Evolutionary conservation across 805 yeast genomes (phyloP).

Genomic region (Cyberlindnera xishuangbannaensis): DNA sequence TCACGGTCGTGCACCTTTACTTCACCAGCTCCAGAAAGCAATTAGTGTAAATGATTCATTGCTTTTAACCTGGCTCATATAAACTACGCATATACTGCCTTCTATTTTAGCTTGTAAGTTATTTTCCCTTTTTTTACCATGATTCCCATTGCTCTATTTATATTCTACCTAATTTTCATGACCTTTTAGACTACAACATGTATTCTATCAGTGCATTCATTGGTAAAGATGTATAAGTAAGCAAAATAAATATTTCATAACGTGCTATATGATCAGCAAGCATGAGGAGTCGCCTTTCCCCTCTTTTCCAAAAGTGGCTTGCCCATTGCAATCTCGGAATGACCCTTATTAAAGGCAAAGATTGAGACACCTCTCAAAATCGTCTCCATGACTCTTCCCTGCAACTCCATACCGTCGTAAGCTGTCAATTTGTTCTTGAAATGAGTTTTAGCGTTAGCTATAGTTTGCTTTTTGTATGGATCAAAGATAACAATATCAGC

Average conservation of each 20-base stretch:
- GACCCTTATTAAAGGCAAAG: constrained; percentile 50
- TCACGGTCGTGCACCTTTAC: constrained; percentile 60
- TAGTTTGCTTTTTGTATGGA: constrained; percentile 42
- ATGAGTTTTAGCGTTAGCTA: constrained; percentile 49
- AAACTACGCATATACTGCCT: too few relatives aligned
- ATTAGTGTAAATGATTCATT: constrained; percentile 21
- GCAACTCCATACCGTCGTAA: constrained; percentile 62
- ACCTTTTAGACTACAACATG: too few relatives aligned
- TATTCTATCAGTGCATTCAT: too few relatives aligned
- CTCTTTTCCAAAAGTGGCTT: constrained; percentile 56
- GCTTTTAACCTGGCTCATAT: too few relatives aligned
- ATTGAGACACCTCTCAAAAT: constrained; percentile 70
- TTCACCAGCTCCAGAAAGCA: constrained; percentile 70
- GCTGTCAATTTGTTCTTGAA: constrained; percentile 90
- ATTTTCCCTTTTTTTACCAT: too few relatives aligned
- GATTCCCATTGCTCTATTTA: too few relatives aligned
- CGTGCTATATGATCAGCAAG: too few relatives aligned
- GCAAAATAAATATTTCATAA: too few relatives aligned
- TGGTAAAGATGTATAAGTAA: too few relatives aligned
- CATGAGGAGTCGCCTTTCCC: too few relatives aligned
- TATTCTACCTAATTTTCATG: too few relatives aligned
- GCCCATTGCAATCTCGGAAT: constrained; percentile 53
- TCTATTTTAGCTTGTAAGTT: too few relatives aligned
- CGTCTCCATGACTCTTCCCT: constrained; percentile 77
- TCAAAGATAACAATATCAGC: constrained; percentile 88